phyloP scores from a whole-genome alignment of 352 stramenopile genomes.

The Pythium graminicola region DNA sequence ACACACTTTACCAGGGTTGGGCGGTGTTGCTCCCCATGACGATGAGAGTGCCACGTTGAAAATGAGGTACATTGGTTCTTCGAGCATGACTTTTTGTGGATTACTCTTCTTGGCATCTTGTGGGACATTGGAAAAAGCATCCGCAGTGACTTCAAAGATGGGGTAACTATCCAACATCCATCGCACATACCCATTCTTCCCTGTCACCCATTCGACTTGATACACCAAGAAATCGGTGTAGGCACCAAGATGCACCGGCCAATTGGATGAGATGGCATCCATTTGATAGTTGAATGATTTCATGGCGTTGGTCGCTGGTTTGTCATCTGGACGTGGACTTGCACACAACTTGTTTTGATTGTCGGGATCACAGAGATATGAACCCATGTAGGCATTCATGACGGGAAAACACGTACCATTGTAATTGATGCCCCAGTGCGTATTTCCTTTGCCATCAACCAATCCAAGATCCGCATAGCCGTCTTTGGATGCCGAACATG shows the following conservation, averaged over 20 bases:
- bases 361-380: slow-evolving; percentile 47
- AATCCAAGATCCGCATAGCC: slow-evolving; percentile 37
- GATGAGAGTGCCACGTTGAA: slow-evolving; percentile 93
- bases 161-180: slow-evolving; percentile 80
- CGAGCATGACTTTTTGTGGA: slow-evolving; percentile 88
- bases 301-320: slow-evolving; percentile 20
- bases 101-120: slow-evolving; percentile 47
- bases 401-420: slow-evolving; percentile 58
- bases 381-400: slow-evolving; percentile 54
- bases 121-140: slow-evolving; percentile 40
- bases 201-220: slow-evolving; percentile 65
- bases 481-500: slow-evolving; percentile 46
- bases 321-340: neutral
- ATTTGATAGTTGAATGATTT: slow-evolving; percentile 73
- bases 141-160: slow-evolving; percentile 82
- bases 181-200: slow-evolving; percentile 44
- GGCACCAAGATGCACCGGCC: slow-evolving; percentile 66
- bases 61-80: slow-evolving; percentile 94
- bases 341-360: slow-evolving; percentile 35
- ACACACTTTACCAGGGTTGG: slow-evolving; percentile 55
- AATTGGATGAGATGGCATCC: slow-evolving; percentile 92
- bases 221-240: slow-evolving; percentile 80
- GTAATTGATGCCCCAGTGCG: slow-evolving; percentile 49
- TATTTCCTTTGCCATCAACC: slow-evolving; percentile 34
- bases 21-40: slow-evolving; percentile 76